phyloP scores from a whole-genome alignment of 192 early-diverging fungal genomes.

The Coemansia sp. region DNA sequence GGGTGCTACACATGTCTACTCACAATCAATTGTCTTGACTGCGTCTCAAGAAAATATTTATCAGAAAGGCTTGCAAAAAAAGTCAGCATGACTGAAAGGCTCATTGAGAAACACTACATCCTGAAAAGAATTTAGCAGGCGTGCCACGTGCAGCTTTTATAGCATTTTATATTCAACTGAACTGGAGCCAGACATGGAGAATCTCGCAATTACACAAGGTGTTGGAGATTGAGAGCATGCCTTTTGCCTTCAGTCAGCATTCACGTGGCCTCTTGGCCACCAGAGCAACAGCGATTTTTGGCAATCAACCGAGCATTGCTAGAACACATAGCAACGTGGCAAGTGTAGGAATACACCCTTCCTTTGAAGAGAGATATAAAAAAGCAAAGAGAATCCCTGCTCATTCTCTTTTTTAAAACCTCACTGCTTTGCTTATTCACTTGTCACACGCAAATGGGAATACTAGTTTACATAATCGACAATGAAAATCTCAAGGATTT shows the following conservation, averaged over 20 bases:
- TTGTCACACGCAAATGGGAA: background rate
- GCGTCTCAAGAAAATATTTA: no score
- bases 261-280: background rate
- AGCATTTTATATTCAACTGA: background rate
- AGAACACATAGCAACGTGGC: background rate
- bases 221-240: background rate
- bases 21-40: no score
- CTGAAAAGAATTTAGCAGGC: background rate
- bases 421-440: background rate
- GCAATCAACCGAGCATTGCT: no score
- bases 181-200: no score
- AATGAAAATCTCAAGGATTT: background rate
- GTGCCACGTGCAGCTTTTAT: background rate
- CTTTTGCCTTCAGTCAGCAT: background rate
- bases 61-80: no score
- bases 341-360: background rate
- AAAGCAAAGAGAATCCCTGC: background rate
- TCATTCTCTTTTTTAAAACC: background rate
- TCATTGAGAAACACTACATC: background rate
- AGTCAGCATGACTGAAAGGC: no score
- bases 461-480: background rate
- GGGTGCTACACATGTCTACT: no score
- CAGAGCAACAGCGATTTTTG: no score
- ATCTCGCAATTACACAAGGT: background rate
- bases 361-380: background rate